phyloP scores from a whole-genome alignment of 805 yeast species.

The Saccharomycopsis sp. region DNA sequence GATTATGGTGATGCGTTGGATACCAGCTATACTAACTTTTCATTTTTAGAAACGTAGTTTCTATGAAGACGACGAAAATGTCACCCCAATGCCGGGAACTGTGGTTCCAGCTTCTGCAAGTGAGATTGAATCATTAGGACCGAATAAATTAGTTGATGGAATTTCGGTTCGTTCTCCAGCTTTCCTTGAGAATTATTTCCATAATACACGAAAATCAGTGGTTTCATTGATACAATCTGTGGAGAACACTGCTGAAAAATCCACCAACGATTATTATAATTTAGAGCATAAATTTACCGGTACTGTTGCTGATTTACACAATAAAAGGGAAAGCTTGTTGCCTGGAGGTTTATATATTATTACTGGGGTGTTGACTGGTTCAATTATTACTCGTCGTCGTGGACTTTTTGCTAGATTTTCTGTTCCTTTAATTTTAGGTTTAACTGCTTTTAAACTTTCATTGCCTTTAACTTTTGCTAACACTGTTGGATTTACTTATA shows the following conservation, averaged over 20 bases:
- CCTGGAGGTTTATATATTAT: conserved; percentile 63
- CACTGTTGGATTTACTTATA: conserved; percentile 46
- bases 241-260: conserved; percentile 33
- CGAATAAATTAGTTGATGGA: conserved; percentile 42
- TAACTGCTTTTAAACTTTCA: conserved; percentile 54
- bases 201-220: conserved; percentile 35
- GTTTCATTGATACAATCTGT: conserved; percentile 26
- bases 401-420: conserved; percentile 42
- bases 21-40: no score
- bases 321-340: conserved; percentile 53
- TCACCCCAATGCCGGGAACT: conserved; percentile 42
- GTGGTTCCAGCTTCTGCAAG: conserved; percentile 32
- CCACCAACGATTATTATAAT: conserved; percentile 39
- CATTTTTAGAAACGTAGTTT: conserved; percentile 28
- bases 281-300: conserved; percentile 55
- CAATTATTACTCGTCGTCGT: conserved; percentile 61
- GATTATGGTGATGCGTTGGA: no score
- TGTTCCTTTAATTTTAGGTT: conserved; percentile 52
- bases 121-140: conserved; percentile 35
- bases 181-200: conserved; percentile 38
- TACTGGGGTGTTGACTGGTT: conserved; percentile 63
- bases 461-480: conserved; percentile 65
- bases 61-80: conserved; percentile 38
- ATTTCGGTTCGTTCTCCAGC: conserved; percentile 43
- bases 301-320: conserved; percentile 55